Base-by-base conservation (phyloP, 108 stramenopile species). In the Cyclotella atomus region DNA sequence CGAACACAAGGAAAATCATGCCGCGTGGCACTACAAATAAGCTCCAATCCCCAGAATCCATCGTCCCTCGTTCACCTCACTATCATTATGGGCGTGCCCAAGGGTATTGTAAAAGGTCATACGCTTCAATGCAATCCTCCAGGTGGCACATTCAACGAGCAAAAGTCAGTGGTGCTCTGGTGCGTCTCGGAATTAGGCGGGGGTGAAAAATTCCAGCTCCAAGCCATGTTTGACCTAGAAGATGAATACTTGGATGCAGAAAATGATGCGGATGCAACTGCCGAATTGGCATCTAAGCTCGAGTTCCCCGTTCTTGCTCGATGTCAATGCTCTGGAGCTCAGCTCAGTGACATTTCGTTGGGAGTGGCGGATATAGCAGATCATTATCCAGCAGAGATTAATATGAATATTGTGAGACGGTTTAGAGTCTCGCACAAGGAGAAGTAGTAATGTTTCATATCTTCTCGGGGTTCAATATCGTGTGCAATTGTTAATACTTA, bases 151-250 rank as follows among this genome's bases (percentile, higher is more conserved):
- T 95, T 89, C 89, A 91, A 92, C 73, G 82, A 77, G n/a, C 62
- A 71, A 3, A 95, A 92, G 52, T 85, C 88, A 19, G 85, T 87
- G 47, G 94, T 95, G 32, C 75, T 91, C 3, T 95, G 94, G 94
- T 92, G 91, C 59, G 91, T 95, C 23, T 75, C 77, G 0, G 91
- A 95, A 61, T 71, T 95, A 47, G 90, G 88, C 10, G 83, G 81
- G 16, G 94, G 94, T 30, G 94, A 95, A 77, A 95, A 95, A 77
- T 95, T 95, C 64, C 91, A 91, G 62, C 75, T 95, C 16, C 91
- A 92, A 66, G 89, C 89, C 17, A 60, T 88, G 44, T 92, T 95
- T 68, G 87, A 89, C 49, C 59, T 89, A 34, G 49, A 50, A 19
- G 84, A 83, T 52, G 65, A 77, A 9, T 56, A 56, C 24, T 53